Evolutionary conservation across 1,284 basidiomycete species (phyloP).

Genomic region (Trichosporon ovoides): DNA sequence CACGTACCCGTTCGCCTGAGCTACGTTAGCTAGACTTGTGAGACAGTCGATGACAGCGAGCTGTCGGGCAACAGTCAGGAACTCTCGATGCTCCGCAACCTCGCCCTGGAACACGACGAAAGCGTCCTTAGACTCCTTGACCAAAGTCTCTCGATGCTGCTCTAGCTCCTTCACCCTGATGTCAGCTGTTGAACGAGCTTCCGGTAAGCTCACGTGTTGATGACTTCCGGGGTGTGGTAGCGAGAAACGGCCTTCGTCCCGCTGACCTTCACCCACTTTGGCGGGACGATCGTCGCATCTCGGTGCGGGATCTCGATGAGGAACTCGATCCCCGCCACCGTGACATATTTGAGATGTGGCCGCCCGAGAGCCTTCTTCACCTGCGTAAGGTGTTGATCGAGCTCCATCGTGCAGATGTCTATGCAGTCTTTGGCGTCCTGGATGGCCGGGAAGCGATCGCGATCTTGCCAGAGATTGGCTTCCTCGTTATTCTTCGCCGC

Average conservation of each 20-base stretch:
- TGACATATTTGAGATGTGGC: slow-evolving; percentile 70
- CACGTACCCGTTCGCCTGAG: slow-evolving; percentile 52
- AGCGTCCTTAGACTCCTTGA: slow-evolving; percentile 60
- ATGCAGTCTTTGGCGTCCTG: slow-evolving; percentile 54
- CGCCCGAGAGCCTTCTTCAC: slow-evolving; percentile 68
- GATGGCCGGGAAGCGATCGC: slow-evolving; percentile 64
- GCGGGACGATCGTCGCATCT: slow-evolving; percentile 69
- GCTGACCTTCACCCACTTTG: slow-evolving; percentile 71
- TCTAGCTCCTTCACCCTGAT: slow-evolving; percentile 61
- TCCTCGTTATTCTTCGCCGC: slow-evolving; percentile 66
- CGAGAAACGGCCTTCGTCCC: slow-evolving; percentile 69
- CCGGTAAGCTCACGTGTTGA: slow-evolving; percentile 51
- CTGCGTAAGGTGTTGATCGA: slow-evolving; percentile 67
- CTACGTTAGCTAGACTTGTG: slow-evolving; percentile 42
- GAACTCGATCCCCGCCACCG: slow-evolving; percentile 67
- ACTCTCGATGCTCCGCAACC: slow-evolving; percentile 64
- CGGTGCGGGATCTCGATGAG: slow-evolving; percentile 69
- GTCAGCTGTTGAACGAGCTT: not conserved
- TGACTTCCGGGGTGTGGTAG: slow-evolving; percentile 72
- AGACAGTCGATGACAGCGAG: slow-evolving; percentile 61
- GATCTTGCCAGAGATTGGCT: slow-evolving; percentile 67
- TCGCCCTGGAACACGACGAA: slow-evolving; percentile 64
- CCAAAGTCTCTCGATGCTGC: slow-evolving; percentile 69
- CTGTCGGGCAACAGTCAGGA: slow-evolving; percentile 65
- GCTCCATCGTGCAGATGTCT: slow-evolving; percentile 58